Percentiles rank a stretch among this genome's conserved stretches.
Conservation (phyloP, 768 basidiomycete genomes). For the Auriscalpium microsporum region DNA sequence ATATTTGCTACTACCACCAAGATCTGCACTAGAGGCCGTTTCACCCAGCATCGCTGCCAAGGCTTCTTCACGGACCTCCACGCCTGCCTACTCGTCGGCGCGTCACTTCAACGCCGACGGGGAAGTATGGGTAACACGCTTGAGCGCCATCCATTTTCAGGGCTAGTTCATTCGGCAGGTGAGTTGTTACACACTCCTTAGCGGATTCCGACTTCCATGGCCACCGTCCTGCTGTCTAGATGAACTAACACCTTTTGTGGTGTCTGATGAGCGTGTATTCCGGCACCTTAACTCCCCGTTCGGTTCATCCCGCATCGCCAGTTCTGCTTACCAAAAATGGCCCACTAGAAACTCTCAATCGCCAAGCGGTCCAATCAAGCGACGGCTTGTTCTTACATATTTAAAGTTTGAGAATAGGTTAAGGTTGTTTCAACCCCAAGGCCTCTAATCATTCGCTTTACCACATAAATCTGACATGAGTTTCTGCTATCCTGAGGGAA, state of each 20-base stretch:
- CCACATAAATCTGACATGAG: slow-evolving; percentile 49
- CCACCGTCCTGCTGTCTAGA: slow-evolving; percentile 85
- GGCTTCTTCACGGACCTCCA: slow-evolving; percentile 75
- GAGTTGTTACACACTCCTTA: slow-evolving; percentile 86
- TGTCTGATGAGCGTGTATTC: slow-evolving; percentile 79
- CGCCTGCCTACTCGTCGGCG: slow-evolving; percentile 70
- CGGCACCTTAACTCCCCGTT: slow-evolving; percentile 72
- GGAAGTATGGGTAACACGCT: slow-evolving; percentile 80
- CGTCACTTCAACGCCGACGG: slow-evolving; percentile 66
- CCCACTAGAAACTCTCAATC: slow-evolving; percentile 66
- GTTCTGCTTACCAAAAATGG: slow-evolving; percentile 70
- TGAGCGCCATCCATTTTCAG: slow-evolving; percentile 89
- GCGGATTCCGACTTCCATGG: slow-evolving; percentile 81
- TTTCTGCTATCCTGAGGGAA: slow-evolving; percentile 71
- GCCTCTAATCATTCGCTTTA: slow-evolving; percentile 90
- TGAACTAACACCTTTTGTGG: slow-evolving; percentile 80
- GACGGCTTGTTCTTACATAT: slow-evolving; percentile 50
- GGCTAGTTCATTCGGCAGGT: slow-evolving; percentile 88
- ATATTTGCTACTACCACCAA: slow-evolving; percentile 87
- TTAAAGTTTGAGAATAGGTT: slow-evolving; percentile 73
- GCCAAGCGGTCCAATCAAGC: slow-evolving; percentile 39
- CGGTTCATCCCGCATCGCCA: slow-evolving; percentile 66
- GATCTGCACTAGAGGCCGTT: slow-evolving; percentile 81
- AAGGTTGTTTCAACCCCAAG: slow-evolving; percentile 80
- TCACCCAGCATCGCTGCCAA: slow-evolving; percentile 65